Base-by-base conservation (phyloP, 176 grass and related monocot genomes). In the Elymus sibiricus region DNA sequence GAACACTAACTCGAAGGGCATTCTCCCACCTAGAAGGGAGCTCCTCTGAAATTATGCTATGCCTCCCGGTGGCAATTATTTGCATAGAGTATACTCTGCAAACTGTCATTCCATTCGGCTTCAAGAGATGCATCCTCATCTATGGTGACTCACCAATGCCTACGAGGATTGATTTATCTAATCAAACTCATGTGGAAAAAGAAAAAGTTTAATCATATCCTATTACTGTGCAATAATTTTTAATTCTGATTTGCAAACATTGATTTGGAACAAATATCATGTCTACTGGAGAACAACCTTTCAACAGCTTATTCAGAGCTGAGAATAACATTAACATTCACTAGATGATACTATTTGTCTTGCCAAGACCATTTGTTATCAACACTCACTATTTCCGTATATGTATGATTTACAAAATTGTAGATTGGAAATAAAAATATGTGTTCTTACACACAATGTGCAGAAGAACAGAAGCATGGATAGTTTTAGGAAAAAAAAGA, bases 81-180 rank as follows among this genome's bases (percentile, higher is more conserved):
- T 40, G 8, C 39, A 40, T 40, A 40, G 2, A 35, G 39, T 9
- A 40, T 40, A 9, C 39, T 40, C 39, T 40, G 39, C 39, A 40
- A 40, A 40, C 39, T 81, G 76, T 21, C 17, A 81, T 85, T 81
- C 87, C 87, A 89, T 81, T 89, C 87, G 42, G 82, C 71, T 72
- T 86, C 88, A 42, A 35, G 34, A 35, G 34, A 35, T 35, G 34
- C 34, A 35, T 5, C 31, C 31, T 32, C 31, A 32, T 32, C 31
- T 58, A 86, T 86, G 83, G 29, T 46, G 71, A 47, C 83, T 78
- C 56, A 22, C 83, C 88, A 90, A 62, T 86, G 78, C 47, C 83
- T 90, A 60, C 4, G 4, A 72, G 64, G 17, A 55, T 64, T 74
- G 5, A 64, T n/a, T 70, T 47, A 62, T 24, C 21, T 59, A 9